These are phyloP conservation scores for Teunomyces aglyptinius DNA, from an alignment of 805 yeast species.

Conservation along the genomic window DNA sequence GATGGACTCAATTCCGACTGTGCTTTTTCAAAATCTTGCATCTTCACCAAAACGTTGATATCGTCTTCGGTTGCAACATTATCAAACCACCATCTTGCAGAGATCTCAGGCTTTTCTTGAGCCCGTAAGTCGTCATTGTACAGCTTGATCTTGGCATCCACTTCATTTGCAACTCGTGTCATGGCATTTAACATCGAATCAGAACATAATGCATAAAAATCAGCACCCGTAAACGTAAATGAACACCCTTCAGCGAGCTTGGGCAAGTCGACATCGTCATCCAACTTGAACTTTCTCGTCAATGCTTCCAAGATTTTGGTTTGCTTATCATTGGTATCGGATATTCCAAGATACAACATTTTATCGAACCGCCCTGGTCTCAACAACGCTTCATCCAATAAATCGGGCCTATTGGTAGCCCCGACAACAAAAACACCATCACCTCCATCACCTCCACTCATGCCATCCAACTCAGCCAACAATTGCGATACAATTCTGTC, in stretches of 20 bases:
- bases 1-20: slow-evolving; percentile 71
- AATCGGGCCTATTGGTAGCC: slow-evolving; percentile 97
- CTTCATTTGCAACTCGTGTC: slow-evolving; percentile 80
- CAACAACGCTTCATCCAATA: slow-evolving; percentile 87
- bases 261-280: slow-evolving; percentile 55
- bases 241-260: slow-evolving; percentile 70
- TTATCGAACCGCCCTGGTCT: slow-evolving; percentile 96
- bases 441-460: slow-evolving; percentile 61
- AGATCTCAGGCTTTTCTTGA: slow-evolving; percentile 43
- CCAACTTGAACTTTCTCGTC: slow-evolving; percentile 74
- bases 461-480: slow-evolving; percentile 93
- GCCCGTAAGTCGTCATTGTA: slow-evolving; percentile 41
- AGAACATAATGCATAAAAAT: slow-evolving; percentile 92
- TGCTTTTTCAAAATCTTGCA: slow-evolving; percentile 78
- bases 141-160: slow-evolving; percentile 59
- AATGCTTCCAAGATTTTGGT: slow-evolving; percentile 81
- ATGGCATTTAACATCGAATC: slow-evolving; percentile 96
- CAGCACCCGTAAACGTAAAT: slow-evolving; percentile 95
- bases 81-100: slow-evolving; percentile 89
- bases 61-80: slow-evolving; percentile 68
- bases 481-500: slow-evolving; percentile 96
- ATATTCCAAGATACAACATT: slow-evolving; percentile 87
- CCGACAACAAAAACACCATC: slow-evolving; percentile 97
- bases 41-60: slow-evolving; percentile 61
- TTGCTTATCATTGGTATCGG: slow-evolving; percentile 90